Evolutionary conservation across 2,329 filamentous ascomycete species (phyloP).

Genomic region (Aspergillus sp.): DNA sequence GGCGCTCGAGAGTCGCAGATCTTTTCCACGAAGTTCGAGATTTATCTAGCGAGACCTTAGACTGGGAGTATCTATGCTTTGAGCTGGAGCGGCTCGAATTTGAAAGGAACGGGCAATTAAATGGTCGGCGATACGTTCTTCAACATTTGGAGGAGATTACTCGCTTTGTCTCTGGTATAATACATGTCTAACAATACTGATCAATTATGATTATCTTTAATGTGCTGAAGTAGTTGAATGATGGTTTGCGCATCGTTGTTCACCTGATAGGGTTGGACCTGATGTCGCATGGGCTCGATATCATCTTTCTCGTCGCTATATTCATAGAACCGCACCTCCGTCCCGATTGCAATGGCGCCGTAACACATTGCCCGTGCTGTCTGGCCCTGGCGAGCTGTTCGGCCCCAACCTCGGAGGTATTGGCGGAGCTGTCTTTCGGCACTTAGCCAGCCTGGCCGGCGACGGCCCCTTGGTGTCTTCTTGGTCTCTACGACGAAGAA

Average conservation of each 20-base stretch:
- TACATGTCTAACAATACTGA: background rate
- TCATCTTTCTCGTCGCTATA: no score
- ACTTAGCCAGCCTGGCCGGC: no score
- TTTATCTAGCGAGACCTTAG: background rate
- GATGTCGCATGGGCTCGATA: no score
- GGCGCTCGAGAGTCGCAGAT: background rate
- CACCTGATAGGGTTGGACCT: background rate
- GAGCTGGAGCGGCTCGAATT: background rate
- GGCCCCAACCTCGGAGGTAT: no score
- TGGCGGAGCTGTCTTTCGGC: no score
- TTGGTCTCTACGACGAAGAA: background rate
- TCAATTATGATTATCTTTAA: background rate
- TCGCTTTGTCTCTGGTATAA: background rate
- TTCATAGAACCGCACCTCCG: no score
- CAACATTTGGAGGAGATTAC: background rate
- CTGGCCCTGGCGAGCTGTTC: no score
- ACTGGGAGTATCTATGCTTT: constrained; percentile 5
- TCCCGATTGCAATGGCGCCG: no score
- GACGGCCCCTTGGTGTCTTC: background rate
- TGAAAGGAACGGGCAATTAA: background rate
- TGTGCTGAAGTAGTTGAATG: background rate
- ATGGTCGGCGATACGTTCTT: background rate
- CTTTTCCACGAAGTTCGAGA: background rate
- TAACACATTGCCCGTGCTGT: no score
- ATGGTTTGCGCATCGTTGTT: background rate